Base-by-base conservation (phyloP, 106 monocot species). In the Dendrobium huoshanense region DNA sequence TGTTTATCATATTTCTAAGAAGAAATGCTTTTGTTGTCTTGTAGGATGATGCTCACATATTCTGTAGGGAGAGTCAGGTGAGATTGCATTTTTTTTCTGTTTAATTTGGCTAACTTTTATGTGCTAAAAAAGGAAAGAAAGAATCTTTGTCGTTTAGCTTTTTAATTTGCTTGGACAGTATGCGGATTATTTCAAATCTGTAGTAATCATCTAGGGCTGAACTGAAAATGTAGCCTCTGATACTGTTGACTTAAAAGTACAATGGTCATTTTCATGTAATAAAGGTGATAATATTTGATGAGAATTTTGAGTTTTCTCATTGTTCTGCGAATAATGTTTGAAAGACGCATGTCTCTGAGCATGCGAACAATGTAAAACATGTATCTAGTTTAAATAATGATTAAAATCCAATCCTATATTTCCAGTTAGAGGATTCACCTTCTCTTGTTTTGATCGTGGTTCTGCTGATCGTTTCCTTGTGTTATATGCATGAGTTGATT, bases 41-140 rank as follows among this genome's bases (percentile, higher is more conserved):
- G 82, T 86, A 99, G 99, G 99, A 99, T 86, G 99, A 99, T 93
- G 95, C 99, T 83, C 95, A 99, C 81, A 95, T 99, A 75, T 99
- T 99, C 82, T 99, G 99, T 82, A 87, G 85, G 80, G 99, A 99
- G 82, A 85, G 73, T 83, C 99, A 99, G 90, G 98, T 93, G 77
- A 79, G 77, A 83, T 75, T 65, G 8, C 18, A 43, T 19, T 17
- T 73, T 72, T 73, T 41, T 73, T n/a, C 45, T 40, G 73, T 27
- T 73, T 41, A 73, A 73, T 41, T 27, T 18, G 33, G 6, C 16
- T 24, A 8, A 11, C 72, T 33, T 33, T 72, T 37, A 37, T 37
- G 37, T 37, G 37, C 37, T 37, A 37, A 13, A 1, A 25, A 68
- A n/a, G 7, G 0, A 68, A 68, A n/a, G 31, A 24, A 68, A 68